phyloP scores from a whole-genome alignment of 805 yeast genomes.

The Lipomyces yamanashiensis region DNA sequence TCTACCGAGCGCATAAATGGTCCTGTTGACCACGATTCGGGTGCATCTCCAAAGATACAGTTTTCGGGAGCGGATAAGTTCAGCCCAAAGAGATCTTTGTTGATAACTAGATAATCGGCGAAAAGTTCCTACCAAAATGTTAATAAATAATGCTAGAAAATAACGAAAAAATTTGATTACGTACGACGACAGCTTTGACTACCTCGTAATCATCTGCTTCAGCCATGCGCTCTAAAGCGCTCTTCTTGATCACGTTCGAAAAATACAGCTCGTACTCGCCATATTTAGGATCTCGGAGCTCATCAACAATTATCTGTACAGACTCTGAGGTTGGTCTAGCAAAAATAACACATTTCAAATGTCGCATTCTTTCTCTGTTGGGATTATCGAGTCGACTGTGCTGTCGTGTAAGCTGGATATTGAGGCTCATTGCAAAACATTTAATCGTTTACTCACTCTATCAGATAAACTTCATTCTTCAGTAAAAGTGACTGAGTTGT shows the following conservation, averaged over 20 bases:
- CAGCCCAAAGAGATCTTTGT: constrained; percentile 66
- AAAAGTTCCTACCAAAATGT: constrained; percentile 60
- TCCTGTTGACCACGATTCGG: constrained; percentile 54
- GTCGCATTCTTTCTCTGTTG: constrained; percentile 71
- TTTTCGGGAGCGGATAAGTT: constrained; percentile 44
- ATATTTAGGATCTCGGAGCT: constrained; percentile 78
- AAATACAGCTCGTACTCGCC: constrained; percentile 75
- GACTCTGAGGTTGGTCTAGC: constrained; percentile 73
- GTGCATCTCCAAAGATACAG: constrained; percentile 46
- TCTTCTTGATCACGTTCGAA: constrained; percentile 74
- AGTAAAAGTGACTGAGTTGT: constrained; percentile 85
- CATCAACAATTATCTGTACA: constrained; percentile 63
- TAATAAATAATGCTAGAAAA: neutral
- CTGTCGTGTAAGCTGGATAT: neutral
- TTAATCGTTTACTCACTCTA: constrained; percentile 52
- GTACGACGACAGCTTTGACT: constrained; percentile 63
- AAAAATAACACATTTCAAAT: constrained; percentile 79
- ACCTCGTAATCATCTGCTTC: constrained; percentile 88
- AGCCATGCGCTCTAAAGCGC: constrained; percentile 82
- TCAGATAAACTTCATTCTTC: constrained; percentile 80
- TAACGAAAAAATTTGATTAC: neutral
- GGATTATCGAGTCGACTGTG: constrained; percentile 58
- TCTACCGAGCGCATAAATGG: constrained; percentile 52
- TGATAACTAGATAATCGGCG: constrained; percentile 78
- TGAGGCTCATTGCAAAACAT: neutral